Percentiles rank a stretch among this genome's conserved stretches.
Evolutionary conservation across 345 rosid species (phyloP).

Genomic region (Eucalyptus cloeziana): DNA sequence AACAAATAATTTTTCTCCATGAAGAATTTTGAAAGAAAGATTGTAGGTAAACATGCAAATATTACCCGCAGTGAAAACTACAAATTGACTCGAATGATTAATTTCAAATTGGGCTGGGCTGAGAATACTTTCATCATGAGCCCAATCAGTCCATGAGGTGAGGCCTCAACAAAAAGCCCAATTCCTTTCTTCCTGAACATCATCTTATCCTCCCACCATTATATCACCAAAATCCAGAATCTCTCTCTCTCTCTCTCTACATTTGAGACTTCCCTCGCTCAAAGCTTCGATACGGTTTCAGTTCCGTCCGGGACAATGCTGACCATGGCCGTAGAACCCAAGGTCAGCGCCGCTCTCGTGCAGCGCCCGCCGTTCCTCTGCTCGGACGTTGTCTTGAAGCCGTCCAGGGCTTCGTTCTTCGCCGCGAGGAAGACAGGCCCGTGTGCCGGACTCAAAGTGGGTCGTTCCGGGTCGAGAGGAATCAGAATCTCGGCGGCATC

Average conservation of each 20-base stretch:
- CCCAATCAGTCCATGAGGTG: not conserved
- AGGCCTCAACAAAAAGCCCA: not conserved
- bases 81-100: not conserved
- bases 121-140: not conserved
- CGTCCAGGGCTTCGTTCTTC: slow-evolving; percentile 2
- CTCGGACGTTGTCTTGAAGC: slow-evolving; percentile 3
- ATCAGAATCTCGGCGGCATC: slow-evolving; percentile 11
- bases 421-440: not conserved
- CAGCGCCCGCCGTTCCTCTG: slow-evolving; percentile 5
- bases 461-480: not conserved
- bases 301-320: not conserved
- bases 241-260: not conserved
- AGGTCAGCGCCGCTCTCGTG: not conserved
- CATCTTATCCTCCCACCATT: not conserved
- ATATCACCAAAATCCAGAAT: not conserved
- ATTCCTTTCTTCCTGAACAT: not conserved
- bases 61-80: not conserved
- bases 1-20: not conserved
- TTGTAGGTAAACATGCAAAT: not conserved
- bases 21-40: not conserved
- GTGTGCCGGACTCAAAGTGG: not conserved
- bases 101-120: not conserved
- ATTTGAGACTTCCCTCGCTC: not conserved
- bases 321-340: slow-evolving; percentile 18
- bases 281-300: not conserved